phyloP scores from a whole-genome alignment of 2,329 filamentous ascomycete species.

The Zymoseptoria ardabiliae region DNA sequence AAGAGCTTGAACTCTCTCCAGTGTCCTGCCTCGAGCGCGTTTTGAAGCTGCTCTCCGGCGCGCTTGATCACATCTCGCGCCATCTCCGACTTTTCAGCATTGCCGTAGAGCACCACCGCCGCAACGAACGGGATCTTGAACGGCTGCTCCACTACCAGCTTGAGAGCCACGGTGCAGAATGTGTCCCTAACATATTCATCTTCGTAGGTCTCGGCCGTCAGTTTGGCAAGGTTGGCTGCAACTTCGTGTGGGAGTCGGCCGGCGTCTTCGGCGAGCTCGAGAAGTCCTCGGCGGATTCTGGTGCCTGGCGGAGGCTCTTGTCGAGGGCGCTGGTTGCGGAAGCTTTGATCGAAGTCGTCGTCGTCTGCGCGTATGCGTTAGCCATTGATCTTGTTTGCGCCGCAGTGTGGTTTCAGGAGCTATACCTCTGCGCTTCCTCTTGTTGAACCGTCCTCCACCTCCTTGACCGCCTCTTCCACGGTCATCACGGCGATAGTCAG shows the following conservation, averaged over 20 bases:
- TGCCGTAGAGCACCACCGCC: conserved; percentile 71
- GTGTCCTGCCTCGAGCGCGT: conserved; percentile 61
- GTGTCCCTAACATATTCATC: conserved; percentile 66
- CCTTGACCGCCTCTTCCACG: conserved; percentile 17
- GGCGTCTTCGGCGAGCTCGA: conserved; percentile 75
- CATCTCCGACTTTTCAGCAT: conserved; percentile 69
- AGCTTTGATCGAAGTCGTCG: conserved; percentile 67
- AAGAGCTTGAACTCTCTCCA: conserved; percentile 91
- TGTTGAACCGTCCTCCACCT: conserved; percentile 45
- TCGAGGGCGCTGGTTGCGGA: conserved; percentile 64
- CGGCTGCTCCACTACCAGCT: conserved; percentile 82
- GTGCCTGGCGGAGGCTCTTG: conserved; percentile 58
- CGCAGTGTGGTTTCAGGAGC: conserved; percentile 10
- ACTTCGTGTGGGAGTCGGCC: conserved; percentile 73
- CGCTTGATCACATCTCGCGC: conserved; percentile 62
- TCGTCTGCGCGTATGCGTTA: conserved; percentile 51
- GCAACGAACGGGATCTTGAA: conserved; percentile 96
- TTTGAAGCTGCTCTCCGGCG: conserved; percentile 55
- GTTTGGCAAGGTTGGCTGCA: conserved; percentile 64
- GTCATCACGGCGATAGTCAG: conserved; percentile 25
- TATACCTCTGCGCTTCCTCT: conserved; percentile 72
- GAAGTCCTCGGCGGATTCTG: conserved; percentile 68
- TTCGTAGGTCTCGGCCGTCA: conserved; percentile 77
- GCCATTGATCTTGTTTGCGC: conserved; percentile 4
- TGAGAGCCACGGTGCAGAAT: conserved; percentile 66